Conservation (phyloP, 192 early-diverging fungal genomes). For the Linderina pennispora region DNA sequence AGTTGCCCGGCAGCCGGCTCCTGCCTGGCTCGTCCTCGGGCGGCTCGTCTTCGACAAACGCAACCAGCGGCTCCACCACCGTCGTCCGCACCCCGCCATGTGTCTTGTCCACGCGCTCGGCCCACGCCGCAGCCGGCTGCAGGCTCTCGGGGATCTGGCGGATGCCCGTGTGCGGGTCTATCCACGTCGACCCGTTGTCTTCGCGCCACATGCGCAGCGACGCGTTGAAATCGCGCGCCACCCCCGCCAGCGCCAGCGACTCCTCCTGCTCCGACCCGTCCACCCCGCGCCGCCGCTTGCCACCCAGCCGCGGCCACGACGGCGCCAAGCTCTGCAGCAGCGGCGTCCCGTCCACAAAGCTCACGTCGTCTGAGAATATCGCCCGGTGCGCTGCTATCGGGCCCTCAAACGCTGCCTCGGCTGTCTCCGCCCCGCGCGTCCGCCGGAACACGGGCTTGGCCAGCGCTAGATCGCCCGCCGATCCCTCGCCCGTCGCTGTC, state of each 20-base stretch:
- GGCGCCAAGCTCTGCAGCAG: slow-evolving; percentile 28
- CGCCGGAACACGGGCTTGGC: slow-evolving; percentile 27
- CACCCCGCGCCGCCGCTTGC: slow-evolving; percentile 6
- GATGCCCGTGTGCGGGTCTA: slow-evolving; percentile 42
- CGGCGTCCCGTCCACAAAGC: slow-evolving; percentile 34
- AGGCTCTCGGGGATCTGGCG: slow-evolving; percentile 29
- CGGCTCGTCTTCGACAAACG: slow-evolving; percentile 10
- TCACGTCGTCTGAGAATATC: slow-evolving; percentile 29
- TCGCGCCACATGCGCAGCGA: slow-evolving; percentile 41
- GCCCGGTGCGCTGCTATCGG: slow-evolving; percentile 15
- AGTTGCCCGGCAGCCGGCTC: slow-evolving; percentile 16
- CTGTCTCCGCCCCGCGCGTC: slow-evolving; percentile 18
- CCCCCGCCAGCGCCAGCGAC: slow-evolving; percentile 25
- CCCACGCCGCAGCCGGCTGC: slow-evolving; percentile 26
- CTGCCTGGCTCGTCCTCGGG: neutral
- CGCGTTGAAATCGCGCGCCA: slow-evolving; percentile 38
- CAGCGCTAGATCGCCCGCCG: neutral
- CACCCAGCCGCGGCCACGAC: slow-evolving; percentile 24
- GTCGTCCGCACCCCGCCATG: neutral
- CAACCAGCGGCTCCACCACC: slow-evolving; percentile 11
- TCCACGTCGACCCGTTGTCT: slow-evolving; percentile 42
- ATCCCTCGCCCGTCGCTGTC: slow-evolving; percentile 5
- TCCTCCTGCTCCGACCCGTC: neutral
- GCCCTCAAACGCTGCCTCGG: slow-evolving; percentile 28
- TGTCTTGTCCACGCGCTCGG: slow-evolving; percentile 5